These are phyloP conservation scores for Chlorella sp. DNA, from an alignment of 139 green algal species.

Conservation along the genomic window DNA sequence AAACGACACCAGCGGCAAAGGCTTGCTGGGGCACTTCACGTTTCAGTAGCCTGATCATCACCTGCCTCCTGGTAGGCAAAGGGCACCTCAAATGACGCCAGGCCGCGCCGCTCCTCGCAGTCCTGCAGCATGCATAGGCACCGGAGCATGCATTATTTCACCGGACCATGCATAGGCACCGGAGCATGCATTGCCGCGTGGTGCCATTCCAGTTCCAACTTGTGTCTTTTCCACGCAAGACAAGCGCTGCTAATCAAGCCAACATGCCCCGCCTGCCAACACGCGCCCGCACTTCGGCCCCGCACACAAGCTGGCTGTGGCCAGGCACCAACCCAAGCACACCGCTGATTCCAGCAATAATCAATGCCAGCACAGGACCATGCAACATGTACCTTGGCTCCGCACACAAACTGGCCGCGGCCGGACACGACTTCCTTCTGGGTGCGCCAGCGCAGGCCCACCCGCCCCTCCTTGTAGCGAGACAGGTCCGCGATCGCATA, in stretches of 20 bases:
- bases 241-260: no score
- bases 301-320: background rate
- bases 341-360: background rate
- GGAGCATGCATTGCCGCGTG: no score
- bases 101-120: conserved; percentile 63
- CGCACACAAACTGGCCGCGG: conserved; percentile 92
- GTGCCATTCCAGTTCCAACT: no score
- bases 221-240: no score
- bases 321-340: background rate
- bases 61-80: conserved; percentile 90
- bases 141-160: no score
- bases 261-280: no score
- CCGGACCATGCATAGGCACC: no score
- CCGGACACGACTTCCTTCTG: conserved; percentile 82
- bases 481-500: conserved; percentile 91
- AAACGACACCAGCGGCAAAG: no score
- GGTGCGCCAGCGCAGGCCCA: conserved; percentile 90
- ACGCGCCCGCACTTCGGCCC: background rate
- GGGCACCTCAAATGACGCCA: conserved; percentile 86
- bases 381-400: conserved; percentile 51
- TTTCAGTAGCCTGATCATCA: background rate
- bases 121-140: conserved; percentile 7
- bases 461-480: conserved; percentile 71
- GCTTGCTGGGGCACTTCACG: no score
- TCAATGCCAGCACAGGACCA: background rate